Conservation (phyloP, 2,329 filamentous ascomycete species). For the Cordyceps militaris region DNA sequence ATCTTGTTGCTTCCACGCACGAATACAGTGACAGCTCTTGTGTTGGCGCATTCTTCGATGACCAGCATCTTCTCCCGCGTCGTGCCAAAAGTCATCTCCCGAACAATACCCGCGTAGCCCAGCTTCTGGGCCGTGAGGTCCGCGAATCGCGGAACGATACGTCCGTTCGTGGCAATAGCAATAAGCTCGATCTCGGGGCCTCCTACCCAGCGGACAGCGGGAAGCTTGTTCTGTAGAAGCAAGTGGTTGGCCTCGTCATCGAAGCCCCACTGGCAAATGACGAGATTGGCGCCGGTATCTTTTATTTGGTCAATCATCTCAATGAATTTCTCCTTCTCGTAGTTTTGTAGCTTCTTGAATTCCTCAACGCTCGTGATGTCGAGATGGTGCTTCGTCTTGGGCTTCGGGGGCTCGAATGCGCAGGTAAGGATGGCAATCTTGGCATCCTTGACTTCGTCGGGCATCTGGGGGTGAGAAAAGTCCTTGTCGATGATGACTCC, state of each 20-base stretch:
- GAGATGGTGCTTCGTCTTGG: constrained; percentile 99
- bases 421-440: constrained; percentile 97
- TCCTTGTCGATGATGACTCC: constrained; percentile 99
- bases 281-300: constrained; percentile 90
- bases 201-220: constrained; percentile 95
- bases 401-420: constrained; percentile 97
- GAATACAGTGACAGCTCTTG: constrained; percentile 90
- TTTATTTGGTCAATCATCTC: constrained; percentile 99
- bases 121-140: constrained; percentile 88
- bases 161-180: constrained; percentile 94
- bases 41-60: constrained; percentile 98
- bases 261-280: constrained; percentile 99
- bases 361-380: constrained; percentile 96
- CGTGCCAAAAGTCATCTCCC: constrained; percentile 94
- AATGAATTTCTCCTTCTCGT: constrained; percentile 92
- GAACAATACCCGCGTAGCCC: constrained; percentile 79
- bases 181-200: constrained; percentile 98
- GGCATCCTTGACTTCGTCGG: constrained; percentile 85
- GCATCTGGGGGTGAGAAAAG: constrained; percentile 99
- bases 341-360: constrained; percentile 94
- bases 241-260: constrained; percentile 98
- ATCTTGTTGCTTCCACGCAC: constrained; percentile 99
- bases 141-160: constrained; percentile 95
- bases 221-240: constrained; percentile 89
- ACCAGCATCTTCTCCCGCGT: constrained; percentile 99